Evolutionary conservation across 2,329 filamentous ascomycete species (phyloP), one percentile per base, ranked within the genome.

Genomic region (Penicillium oxalicum): DNA sequence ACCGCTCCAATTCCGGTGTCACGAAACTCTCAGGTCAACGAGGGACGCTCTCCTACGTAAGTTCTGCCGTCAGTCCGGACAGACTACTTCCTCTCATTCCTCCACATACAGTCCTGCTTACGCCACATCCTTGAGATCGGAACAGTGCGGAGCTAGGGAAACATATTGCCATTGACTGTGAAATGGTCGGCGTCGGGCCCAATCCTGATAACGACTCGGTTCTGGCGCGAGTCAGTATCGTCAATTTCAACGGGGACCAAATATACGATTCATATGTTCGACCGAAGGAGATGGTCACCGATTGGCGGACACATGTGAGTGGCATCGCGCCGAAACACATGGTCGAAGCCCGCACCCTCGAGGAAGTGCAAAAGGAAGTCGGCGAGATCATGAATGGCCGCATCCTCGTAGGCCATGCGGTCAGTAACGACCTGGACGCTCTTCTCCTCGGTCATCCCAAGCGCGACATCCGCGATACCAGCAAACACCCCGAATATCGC

Each of bases 241-340:
- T 96, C 58, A 95, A 97, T 69, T 98, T 91, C 69, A 89, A 96
- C 65, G 91, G 91, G 13, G 81, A 86, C 27, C 89, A 95, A 68
- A 74, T 98, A 40, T 96, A 97, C 77, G 93, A 98, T 73, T 91
- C 88, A 9, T 97, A 87, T 64, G 93, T 97, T 8, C 80, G 81
- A 46, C 87, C 88, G 0, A 82, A 82, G 50, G 84, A 90, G 62
- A 76, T 74, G 47, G 88, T 98, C 2, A 90, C 87, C 11, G 88
- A 98, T 69, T 98, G 91, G 86, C 82, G 93, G 53, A 97, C 91
- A 2, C 75, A 79, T 52, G 84, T 96, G 36, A 94, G 87, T 53
- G 93, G 93, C 5, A 86, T 98, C 52, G 80, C 81, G 44, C 78
- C 86, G 0, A 81, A 80, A 51, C 82, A 89, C 56, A 84, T 97